These are phyloP conservation scores for Rhizophora apiculata DNA, from an alignment of 345 rosid genomes.

Conservation along the genomic window DNA sequence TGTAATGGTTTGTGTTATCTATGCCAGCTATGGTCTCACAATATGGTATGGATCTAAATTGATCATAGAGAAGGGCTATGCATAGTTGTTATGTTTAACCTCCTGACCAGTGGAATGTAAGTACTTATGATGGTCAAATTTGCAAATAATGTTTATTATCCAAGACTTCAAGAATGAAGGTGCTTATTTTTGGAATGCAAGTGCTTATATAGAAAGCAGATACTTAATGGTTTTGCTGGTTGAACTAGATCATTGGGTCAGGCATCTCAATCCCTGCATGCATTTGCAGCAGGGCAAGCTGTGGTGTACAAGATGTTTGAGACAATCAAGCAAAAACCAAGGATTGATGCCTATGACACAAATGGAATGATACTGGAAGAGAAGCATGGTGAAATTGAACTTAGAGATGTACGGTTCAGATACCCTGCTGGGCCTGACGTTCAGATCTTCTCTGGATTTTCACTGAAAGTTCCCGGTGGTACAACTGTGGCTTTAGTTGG, in stretches of 20 bases:
- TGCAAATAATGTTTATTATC: not conserved
- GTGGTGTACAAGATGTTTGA: conserved; percentile 75
- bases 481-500: conserved; percentile 65
- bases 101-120: conserved; percentile 80
- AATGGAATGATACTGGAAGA: conserved; percentile 45
- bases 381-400: conserved; percentile 50
- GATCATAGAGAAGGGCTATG: conserved; percentile 59
- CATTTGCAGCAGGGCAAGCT: conserved; percentile 70
- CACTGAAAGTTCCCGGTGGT: conserved; percentile 48
- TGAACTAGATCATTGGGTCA: conserved; percentile 58
- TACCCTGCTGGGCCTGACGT: conserved; percentile 74
- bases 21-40: conserved; percentile 57
- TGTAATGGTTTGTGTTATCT: conserved; percentile 39
- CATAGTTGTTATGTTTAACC: conserved; percentile 56
- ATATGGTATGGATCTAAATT: conserved; percentile 70
- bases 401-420: conserved; percentile 55
- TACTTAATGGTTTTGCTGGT: not conserved
- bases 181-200: not conserved
- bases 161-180: too few species aligned
- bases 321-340: conserved; percentile 51
- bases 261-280: conserved; percentile 56
- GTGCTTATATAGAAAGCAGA: not conserved
- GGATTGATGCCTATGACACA: conserved; percentile 46
- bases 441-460: conserved; percentile 60
- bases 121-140: conserved; percentile 7